Evolutionary conservation across 257 asterid species (phyloP).

Genomic region (Verbascum thapsus): DNA sequence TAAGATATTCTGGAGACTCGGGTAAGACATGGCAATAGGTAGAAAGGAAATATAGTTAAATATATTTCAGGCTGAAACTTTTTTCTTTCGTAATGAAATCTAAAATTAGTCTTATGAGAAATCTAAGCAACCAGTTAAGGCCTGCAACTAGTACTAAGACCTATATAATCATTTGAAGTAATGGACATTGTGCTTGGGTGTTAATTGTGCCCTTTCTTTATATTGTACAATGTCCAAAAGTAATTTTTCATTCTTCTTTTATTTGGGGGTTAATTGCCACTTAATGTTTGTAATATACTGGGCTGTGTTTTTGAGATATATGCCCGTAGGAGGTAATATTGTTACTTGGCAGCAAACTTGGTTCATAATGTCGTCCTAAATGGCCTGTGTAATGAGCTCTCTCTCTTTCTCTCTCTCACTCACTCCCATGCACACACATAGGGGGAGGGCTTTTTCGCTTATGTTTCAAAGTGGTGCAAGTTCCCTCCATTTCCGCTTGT

Average conservation of each 20-base stretch:
- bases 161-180: slow-evolving; percentile 7
- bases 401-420: neutral
- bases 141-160: neutral
- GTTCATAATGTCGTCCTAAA: neutral
- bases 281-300: neutral
- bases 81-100: neutral
- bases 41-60: neutral
- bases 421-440: neutral
- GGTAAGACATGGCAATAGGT: neutral
- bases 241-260: neutral
- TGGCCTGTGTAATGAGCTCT: neutral
- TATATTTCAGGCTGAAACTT: neutral
- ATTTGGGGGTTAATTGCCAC: slow-evolving; percentile 11
- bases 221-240: neutral
- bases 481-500: slow-evolving; percentile 20
- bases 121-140: slow-evolving; percentile 11
- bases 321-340: slow-evolving; percentile 6
- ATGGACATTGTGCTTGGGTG: slow-evolving; percentile 1
- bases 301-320: slow-evolving; percentile 11
- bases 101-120: neutral
- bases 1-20: neutral
- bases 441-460: neutral
- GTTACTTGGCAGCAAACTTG: neutral
- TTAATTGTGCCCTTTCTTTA: slow-evolving; percentile 3
- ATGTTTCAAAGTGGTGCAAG: slow-evolving; percentile 7